Conservation (phyloP, 306 rosid species). For the Potentilla sterilis region DNA sequence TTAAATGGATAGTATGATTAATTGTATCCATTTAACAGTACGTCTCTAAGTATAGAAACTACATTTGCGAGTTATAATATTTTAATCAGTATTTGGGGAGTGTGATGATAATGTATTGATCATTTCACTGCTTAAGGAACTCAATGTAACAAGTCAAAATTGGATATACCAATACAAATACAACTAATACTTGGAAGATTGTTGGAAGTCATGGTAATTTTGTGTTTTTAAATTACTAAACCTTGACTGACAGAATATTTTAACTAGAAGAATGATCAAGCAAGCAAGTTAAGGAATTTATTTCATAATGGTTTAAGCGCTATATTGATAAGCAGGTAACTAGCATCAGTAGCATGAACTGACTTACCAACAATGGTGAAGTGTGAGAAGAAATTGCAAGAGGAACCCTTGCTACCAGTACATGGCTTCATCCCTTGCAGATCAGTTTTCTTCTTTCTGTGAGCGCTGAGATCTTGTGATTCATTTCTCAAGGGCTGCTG, state of each 20-base stretch:
- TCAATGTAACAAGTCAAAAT: neutral
- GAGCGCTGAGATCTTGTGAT: no score
- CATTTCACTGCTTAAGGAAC: neutral
- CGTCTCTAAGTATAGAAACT: neutral
- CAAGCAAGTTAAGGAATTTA: conserved; percentile 3
- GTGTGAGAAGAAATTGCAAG: no score
- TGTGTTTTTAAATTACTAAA: neutral
- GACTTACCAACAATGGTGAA: neutral
- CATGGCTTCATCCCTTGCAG: no score
- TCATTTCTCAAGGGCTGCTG: no score
- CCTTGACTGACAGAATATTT: neutral
- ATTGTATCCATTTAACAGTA: no score
- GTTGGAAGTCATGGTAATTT: neutral
- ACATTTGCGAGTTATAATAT: neutral
- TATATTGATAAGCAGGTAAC: neutral
- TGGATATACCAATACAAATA: neutral
- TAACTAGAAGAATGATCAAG: neutral
- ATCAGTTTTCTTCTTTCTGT: no score
- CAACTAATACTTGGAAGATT: neutral
- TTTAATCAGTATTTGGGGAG: neutral
- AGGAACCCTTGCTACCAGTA: no score
- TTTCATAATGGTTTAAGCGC: neutral
- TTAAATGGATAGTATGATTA: no score
- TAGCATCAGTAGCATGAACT: neutral
- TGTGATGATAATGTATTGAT: neutral